Base-by-base conservation (phyloP, 257 asterid genomes). In the Ligustrum vulgare region DNA sequence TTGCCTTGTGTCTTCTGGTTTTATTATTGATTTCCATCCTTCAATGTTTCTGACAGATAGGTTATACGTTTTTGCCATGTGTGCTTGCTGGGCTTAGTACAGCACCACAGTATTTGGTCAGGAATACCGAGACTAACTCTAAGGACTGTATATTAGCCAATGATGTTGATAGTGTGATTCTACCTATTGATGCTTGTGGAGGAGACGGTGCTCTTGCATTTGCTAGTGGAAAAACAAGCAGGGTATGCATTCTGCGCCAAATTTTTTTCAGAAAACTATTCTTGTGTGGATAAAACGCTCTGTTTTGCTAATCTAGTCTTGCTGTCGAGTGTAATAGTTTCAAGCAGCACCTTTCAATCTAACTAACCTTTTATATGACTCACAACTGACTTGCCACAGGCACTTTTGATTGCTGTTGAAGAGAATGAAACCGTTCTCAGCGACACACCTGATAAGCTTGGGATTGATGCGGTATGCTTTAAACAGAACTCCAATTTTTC, bases 31-130 rank as follows among this genome's bases (percentile, higher is more conserved):
- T 34, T 36, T 43, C 15, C 8, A 2, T 6, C 3, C 33, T 56
- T 16, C 32, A 47, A 39, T 63, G n/a, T 56, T 69, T 69, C 8
- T 73, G 51, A 63, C 94, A 93, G 98, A 85, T 88, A 43, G 98
- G 97, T 78, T 87, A 89, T 84, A 91, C 98, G 36, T 91, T 93
- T 91, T 86, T 93, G 94, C 98, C 98, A n/a, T 93, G 97, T 81
- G 98, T 93, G 74, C 96, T 93, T 72, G 94, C 97, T 73, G 98
- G 97, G 69, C 92, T 93, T 32, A 86, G 91, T 79, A 79, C 77
- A 64, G 98, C 98, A 43, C 97, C 98, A 3, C 98, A 89, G 77
- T 93, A 91, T 87, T 41, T 35, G 39, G 39, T 35, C 8, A 2
- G 1, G 6, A 6, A 35, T 35, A 5, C 39, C 39, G 8, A 35